A percentile compares a stretch with the other conserved stretches of the same genome.
These are phyloP conservation scores for Tuber umbilicatum DNA, from an alignment of 495 filamentous ascomycete species.

Conservation along the genomic window DNA sequence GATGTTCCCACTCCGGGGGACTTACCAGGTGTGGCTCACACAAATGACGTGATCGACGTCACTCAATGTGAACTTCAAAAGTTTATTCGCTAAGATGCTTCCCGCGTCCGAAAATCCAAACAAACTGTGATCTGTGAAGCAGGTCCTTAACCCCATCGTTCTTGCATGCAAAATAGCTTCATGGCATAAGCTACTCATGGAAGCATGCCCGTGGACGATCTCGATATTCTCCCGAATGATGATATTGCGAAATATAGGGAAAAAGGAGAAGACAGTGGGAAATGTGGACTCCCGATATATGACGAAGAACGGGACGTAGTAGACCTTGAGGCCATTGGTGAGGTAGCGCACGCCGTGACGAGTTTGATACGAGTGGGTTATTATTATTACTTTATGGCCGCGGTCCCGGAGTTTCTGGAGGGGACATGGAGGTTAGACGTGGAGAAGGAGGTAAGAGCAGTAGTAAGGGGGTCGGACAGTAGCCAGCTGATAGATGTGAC, in stretches of 20 bases:
- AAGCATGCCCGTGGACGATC: slow-evolving; percentile 94
- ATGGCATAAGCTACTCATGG: slow-evolving; percentile 82
- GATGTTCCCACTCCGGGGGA: slow-evolving; percentile 6
- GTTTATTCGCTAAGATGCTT: slow-evolving; percentile 92
- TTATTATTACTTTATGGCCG: slow-evolving; percentile 95
- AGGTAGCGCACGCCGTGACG: slow-evolving; percentile 92
- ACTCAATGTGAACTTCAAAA: slow-evolving; percentile 90
- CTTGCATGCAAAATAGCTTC: slow-evolving; percentile 92
- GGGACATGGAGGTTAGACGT: slow-evolving; percentile 12
- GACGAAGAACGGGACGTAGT: slow-evolving; percentile 90
- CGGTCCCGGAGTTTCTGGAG: slow-evolving; percentile 78
- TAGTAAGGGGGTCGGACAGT: slow-evolving; percentile 7
- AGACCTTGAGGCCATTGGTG: slow-evolving; percentile 96
- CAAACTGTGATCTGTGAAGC: slow-evolving; percentile 96
- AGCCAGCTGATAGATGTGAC: slow-evolving; percentile 96
- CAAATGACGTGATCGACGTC: slow-evolving; percentile 98
- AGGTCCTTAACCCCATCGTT: slow-evolving; percentile 91
- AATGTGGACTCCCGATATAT: slow-evolving; percentile 94
- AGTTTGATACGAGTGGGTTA: slow-evolving; percentile 91
- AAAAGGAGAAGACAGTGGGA: slow-evolving; percentile 96
- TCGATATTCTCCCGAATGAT: slow-evolving; percentile 87
- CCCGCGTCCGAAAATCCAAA: slow-evolving; percentile 96
- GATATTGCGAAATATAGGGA: slow-evolving; percentile 93
- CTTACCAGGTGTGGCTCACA: slow-evolving; percentile 92
- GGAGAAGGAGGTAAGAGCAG: neutral